phyloP scores from a whole-genome alignment of 1,284 basidiomycete species.

The Schizophyllum amplum region DNA sequence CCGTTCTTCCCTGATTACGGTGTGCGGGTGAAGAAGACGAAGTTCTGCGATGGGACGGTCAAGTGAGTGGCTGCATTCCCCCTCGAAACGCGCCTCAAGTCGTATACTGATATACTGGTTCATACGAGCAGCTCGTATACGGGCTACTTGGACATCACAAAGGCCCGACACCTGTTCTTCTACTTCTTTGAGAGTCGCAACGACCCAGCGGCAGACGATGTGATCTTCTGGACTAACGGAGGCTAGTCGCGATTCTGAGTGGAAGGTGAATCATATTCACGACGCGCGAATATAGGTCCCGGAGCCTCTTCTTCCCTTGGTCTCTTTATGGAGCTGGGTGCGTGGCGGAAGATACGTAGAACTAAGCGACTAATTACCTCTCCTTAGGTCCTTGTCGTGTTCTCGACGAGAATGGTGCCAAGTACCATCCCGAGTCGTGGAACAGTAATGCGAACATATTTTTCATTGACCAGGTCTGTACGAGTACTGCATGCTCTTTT shows the following conservation, averaged over 20 bases:
- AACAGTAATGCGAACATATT: constrained; percentile 64
- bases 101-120: constrained; percentile 1
- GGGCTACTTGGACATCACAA: constrained; percentile 55
- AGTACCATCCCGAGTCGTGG: constrained; percentile 57
- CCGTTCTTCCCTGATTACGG: constrained; percentile 44
- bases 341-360: not conserved
- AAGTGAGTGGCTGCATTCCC: too few relatives aligned
- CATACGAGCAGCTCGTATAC: constrained; percentile 26
- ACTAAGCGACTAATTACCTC: not conserved
- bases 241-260: constrained; percentile 24
- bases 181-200: constrained; percentile 80
- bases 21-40: constrained; percentile 43
- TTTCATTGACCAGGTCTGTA: constrained; percentile 49
- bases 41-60: constrained; percentile 47
- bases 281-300: constrained; percentile 27
- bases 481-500: not conserved
- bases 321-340: constrained; percentile 60
- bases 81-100: too few relatives aligned
- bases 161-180: constrained; percentile 73
- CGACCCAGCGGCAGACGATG: constrained; percentile 57
- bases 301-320: constrained; percentile 50
- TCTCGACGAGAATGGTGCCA: constrained; percentile 31
- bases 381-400: constrained; percentile 43
- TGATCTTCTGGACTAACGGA: constrained; percentile 63
- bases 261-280: not conserved